Conservation (phyloP, 176 grass and related monocot genomes). For the Lolium perenne region DNA sequence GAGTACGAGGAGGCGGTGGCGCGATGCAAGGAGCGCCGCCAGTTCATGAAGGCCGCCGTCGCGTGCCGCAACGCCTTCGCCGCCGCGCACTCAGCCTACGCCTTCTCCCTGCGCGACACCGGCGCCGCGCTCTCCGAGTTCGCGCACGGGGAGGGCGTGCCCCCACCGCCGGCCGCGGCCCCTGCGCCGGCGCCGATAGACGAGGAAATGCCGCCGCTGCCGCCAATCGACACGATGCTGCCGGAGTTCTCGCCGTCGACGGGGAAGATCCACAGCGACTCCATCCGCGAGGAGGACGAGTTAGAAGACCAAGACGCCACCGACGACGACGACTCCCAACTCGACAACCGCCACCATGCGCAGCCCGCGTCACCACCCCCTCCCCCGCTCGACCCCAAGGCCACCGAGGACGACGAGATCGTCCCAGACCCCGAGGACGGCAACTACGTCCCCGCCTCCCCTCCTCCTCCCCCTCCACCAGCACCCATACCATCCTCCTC, state of each 20-base stretch:
- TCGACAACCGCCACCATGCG: constrained; percentile 46
- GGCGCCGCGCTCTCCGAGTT: constrained; percentile 87
- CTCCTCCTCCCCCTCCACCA: not conserved
- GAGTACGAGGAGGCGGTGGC: constrained; percentile 92
- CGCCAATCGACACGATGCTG: constrained; percentile 57
- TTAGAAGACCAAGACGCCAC: constrained; percentile 4
- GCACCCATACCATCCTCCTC: too few species aligned
- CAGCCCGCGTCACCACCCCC: constrained; percentile 51
- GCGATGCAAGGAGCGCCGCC: constrained; percentile 85
- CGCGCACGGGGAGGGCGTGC: constrained; percentile 69
- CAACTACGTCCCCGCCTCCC: constrained; percentile 49
- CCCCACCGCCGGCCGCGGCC: not conserved
- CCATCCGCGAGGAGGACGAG: constrained; percentile 80
- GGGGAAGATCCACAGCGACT: constrained; percentile 60
- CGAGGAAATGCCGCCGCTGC: constrained; percentile 47
- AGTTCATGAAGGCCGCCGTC: constrained; percentile 79
- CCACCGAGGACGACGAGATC: constrained; percentile 63
- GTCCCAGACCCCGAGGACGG: constrained; percentile 49
- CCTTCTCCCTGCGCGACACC: constrained; percentile 66
- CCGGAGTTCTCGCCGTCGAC: constrained; percentile 88
- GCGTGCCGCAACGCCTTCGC: constrained; percentile 84
- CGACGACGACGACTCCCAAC: constrained; percentile 49
- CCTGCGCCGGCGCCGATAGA: not conserved
- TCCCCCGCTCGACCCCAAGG: constrained; percentile 44
- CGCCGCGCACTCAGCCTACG: constrained; percentile 80